Base-by-base conservation (phyloP, 768 basidiomycete genomes). In the Pleurotus platypus region DNA sequence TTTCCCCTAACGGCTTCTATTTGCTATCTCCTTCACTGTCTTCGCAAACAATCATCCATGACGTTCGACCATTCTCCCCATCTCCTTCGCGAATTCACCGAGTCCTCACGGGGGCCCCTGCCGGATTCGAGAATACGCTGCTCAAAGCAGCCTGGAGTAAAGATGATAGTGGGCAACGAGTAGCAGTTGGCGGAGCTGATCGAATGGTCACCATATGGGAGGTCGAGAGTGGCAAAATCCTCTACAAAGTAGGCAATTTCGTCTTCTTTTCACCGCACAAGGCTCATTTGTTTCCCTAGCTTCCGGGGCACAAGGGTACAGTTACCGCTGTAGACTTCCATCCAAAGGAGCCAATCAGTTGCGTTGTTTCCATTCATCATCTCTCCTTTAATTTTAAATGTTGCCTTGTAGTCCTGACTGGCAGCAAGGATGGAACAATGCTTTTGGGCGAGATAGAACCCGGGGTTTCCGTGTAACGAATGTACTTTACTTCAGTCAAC, bases 291-390 rank as follows among this genome's bases (percentile, higher is more conserved):
- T 7, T 47, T 26, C 24, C 35, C 16, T 59, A 92, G 91, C 80
- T 98, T 57, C 93, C 96, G 39, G 96, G 96, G 12, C 96, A 99
- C 70, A 97, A 93, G 70, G 95, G 96, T 9, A 95, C 95, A 0
- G 94, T 98, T 12, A 94, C 93, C 1, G 77, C 88, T n/a, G 92
- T 94, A 0, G 97, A 96, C 64, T 97, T 96, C 78, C 94, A 96
- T 69, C 94, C 96, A 7, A 92, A 87, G 66, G 94, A 97, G 64
- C 95, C 94, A 9, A 94, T 97, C 69, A 83, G 94, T 96, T 54
- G 70, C 61, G 94, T 77, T 24, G 30, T 59, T 13, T 9, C 5
- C 24, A 12, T 30, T 20, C 13, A 22, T 30, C 27, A 22, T 55
- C 27, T 30, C 47, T 22, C 35, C 27, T 42, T 18, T 56, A 48